Evolutionary conservation across 2,329 filamentous ascomycete species (phyloP).

Genomic region (Trichoderma afroharzianum): DNA sequence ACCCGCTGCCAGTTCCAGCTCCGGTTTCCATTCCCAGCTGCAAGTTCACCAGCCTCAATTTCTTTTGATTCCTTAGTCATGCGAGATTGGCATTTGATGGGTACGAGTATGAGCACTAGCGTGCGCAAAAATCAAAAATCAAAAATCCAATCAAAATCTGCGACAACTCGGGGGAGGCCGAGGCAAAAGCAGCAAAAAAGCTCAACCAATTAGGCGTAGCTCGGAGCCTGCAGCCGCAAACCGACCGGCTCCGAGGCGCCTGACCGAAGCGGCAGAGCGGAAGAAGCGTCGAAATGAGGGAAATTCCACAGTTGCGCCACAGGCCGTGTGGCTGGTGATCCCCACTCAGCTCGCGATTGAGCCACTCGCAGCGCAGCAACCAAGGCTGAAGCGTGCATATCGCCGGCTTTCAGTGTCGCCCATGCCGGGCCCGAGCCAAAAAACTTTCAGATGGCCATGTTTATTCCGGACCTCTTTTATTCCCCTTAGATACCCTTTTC

Average conservation of each 20-base stretch:
- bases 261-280: conserved; percentile 21
- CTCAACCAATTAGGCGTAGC: conserved; percentile 16
- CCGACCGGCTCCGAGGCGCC: conserved; percentile 32
- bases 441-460: conserved; percentile 3
- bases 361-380: conserved; percentile 17
- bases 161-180: neutral
- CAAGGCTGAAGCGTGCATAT: conserved; percentile 18
- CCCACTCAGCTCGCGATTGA: conserved; percentile 6
- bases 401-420: conserved; percentile 20
- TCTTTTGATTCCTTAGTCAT: neutral
- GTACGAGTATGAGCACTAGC: neutral
- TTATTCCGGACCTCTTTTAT: conserved; percentile 13
- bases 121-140: neutral
- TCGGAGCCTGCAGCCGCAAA: conserved; percentile 21
- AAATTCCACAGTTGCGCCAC: conserved; percentile 21
- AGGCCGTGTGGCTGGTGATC: conserved; percentile 20
- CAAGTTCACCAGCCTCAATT: neutral
- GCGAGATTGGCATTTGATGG: neutral
- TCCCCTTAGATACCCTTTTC: conserved; percentile 18
- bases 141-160: neutral
- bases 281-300: conserved; percentile 16
- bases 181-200: neutral
- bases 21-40: neutral
- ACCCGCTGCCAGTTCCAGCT: neutral
- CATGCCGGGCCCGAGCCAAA: conserved; percentile 21